Percentiles rank a stretch among this genome's conserved stretches.
phyloP scores from a whole-genome alignment of 306 rosid species.

The Trifolium repens region DNA sequence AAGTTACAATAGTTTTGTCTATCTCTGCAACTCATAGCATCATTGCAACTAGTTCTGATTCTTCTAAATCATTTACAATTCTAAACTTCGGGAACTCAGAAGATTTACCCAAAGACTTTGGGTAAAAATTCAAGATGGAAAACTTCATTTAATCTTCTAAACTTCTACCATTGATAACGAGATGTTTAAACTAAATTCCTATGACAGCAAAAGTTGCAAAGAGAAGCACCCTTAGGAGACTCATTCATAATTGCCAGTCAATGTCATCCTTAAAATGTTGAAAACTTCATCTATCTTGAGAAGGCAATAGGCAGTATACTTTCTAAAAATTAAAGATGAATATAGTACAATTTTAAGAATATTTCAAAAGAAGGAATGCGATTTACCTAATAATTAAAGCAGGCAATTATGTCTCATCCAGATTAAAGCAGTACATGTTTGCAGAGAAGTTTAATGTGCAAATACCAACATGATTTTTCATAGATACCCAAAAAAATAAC shows the following conservation, averaged over 20 bases:
- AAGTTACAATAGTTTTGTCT: not conserved
- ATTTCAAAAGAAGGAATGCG: too few species aligned
- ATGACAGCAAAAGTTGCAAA: not conserved
- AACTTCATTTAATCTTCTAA: conserved; percentile 7
- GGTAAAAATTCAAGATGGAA: conserved; percentile 2
- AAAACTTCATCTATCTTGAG: not conserved
- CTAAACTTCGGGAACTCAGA: not conserved
- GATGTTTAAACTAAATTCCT: not conserved
- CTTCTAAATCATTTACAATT: too few species aligned
- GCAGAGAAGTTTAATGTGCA: too few species aligned
- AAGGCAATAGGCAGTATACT: not conserved
- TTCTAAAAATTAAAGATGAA: not conserved
- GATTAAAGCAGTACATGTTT: too few species aligned
- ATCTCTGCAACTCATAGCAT: not conserved
- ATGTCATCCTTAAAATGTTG: not conserved
- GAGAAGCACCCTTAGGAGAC: not conserved
- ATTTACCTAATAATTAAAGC: too few species aligned
- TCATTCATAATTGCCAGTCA: not conserved
- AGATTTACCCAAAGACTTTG: not conserved
- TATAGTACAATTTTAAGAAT: not conserved
- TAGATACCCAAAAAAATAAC: too few species aligned
- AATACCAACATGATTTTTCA: too few species aligned
- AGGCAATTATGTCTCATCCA: too few species aligned
- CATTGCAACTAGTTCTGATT: not conserved
- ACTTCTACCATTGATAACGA: not conserved